Conservation (phyloP, 2,329 filamentous ascomycete species). For the Tolypocladium tundrense region DNA sequence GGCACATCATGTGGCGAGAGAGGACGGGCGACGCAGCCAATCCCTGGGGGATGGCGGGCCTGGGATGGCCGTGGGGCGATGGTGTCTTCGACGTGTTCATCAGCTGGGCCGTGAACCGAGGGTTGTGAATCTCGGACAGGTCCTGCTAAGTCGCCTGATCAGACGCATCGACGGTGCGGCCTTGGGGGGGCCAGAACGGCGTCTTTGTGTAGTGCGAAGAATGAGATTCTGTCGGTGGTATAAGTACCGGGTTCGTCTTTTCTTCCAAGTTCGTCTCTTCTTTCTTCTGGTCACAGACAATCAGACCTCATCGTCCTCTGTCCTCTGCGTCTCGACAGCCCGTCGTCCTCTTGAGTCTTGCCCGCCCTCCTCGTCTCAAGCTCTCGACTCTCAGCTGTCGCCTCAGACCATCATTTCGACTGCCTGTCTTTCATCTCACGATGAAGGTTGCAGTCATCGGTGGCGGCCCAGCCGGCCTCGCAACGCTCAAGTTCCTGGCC, state of each 20-base stretch:
- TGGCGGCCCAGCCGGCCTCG: conserved; percentile 31
- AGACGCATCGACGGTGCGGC: neutral
- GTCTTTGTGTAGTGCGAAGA: no score
- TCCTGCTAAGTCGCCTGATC: neutral
- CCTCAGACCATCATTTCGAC: neutral
- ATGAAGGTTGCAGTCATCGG: conserved; percentile 32
- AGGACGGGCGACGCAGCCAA: neutral
- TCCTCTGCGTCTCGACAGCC: no score
- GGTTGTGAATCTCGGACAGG: neutral
- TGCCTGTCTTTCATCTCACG: neutral
- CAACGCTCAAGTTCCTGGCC: conserved; percentile 28
- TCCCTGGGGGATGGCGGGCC: neutral
- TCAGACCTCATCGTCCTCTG: neutral
- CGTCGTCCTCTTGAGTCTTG: neutral
- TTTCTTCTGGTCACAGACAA: no score
- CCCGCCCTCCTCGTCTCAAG: neutral
- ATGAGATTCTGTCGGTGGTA: neutral
- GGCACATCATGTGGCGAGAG: neutral
- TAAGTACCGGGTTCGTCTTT: neutral
- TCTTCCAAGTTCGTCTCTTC: neutral
- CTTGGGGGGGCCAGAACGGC: neutral
- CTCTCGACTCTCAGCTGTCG: neutral
- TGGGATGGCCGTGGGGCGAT: neutral
- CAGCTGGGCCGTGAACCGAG: neutral
- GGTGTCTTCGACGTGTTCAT: neutral